Evolutionary conservation across 805 yeast species (phyloP).

Genomic region (Metschnikowia vanudenii): DNA sequence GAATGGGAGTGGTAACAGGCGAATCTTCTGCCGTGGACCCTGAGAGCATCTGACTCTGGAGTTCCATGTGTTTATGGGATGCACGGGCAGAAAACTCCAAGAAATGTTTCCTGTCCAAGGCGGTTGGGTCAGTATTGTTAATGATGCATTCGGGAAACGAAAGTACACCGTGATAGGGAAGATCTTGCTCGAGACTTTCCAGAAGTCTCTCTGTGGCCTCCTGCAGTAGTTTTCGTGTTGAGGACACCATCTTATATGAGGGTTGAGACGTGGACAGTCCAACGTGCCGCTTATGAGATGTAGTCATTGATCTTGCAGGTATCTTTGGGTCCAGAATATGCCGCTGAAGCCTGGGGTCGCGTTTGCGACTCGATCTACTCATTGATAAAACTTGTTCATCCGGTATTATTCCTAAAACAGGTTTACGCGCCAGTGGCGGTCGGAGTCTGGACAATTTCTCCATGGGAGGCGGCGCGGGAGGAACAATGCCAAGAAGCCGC

Average conservation of each 20-base stretch:
- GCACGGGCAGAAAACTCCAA: slow-evolving; percentile 18
- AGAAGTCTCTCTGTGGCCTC: slow-evolving; percentile 8
- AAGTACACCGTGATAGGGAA: slow-evolving; percentile 69
- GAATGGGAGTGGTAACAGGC: slow-evolving; percentile 13
- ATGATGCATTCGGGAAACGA: slow-evolving; percentile 59
- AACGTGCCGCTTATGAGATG: too few relatives aligned
- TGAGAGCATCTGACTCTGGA: slow-evolving; percentile 10
- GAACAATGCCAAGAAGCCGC: slow-evolving; percentile 6
- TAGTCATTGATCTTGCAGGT: too few relatives aligned
- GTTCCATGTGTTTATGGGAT: slow-evolving; percentile 29
- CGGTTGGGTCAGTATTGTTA: slow-evolving; percentile 57
- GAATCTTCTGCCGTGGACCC: slow-evolving; percentile 18
- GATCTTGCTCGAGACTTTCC: slow-evolving; percentile 10
- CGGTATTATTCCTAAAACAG: neutral
- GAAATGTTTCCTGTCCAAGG: slow-evolving; percentile 50
- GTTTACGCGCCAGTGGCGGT: slow-evolving; percentile 2
- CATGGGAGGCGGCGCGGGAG: slow-evolving; percentile 4
- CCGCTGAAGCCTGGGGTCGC: neutral
- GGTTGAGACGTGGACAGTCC: too few relatives aligned
- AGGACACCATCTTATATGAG: neutral
- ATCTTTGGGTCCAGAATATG: neutral
- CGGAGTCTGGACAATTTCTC: slow-evolving; percentile 6
- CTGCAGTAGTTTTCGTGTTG: slow-evolving; percentile 1
- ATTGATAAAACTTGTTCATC: neutral
- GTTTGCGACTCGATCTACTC: neutral